Base-by-base conservation (phyloP, 768 basidiomycete genomes). In the Piloderma croceum region DNA sequence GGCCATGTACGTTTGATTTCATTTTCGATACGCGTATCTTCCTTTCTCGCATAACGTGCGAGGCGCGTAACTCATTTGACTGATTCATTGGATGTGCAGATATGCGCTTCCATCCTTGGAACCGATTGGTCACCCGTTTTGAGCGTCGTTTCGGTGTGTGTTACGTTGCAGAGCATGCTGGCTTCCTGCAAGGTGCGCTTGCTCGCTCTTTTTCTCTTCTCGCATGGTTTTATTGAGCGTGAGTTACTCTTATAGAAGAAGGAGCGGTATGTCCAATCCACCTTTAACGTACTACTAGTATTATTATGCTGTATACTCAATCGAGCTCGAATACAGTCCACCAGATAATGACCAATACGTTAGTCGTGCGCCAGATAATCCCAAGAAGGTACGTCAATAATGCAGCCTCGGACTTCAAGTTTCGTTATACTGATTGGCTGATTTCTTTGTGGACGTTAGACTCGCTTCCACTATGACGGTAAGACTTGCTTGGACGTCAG, bases 81-180 rank as follows among this genome's bases (percentile, higher is more conserved):
- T 9, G 27, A 29, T 31, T 35, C 13, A n/a, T n/a, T n/a, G n/a
- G n/a, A n/a, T 20, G 29, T 42, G 13, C 49, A 91, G 83, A 91
- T 92, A 50, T 92, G 90, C 54, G 88, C 86, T 7, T 90, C 86
- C 11, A 90, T 93, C 42, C 76, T 93, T 6, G 90, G 88, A 20
- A 83, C 75, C 50, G 90, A 90, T 48, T 91, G 89, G 89, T 88
- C 85, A 7, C 90, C 88, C 0, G 87, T 90, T n/a, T 63, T 90
- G 47, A 88, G 83, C 45, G 87, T 88, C 17, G 70, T 81, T 20
- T 75, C 86, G 3, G 78, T 91, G 31, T 90, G 87, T 52, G 76
- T 90, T 13, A 91, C 90, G 3, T 62, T 93, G 34, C 90, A 92
- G 65, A 88, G 85, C 53, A 93, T 93, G 90, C 72, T 93, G 42